phyloP scores from a whole-genome alignment of 1,139 yeast genomes.

The Nakaseomyces sp. region DNA sequence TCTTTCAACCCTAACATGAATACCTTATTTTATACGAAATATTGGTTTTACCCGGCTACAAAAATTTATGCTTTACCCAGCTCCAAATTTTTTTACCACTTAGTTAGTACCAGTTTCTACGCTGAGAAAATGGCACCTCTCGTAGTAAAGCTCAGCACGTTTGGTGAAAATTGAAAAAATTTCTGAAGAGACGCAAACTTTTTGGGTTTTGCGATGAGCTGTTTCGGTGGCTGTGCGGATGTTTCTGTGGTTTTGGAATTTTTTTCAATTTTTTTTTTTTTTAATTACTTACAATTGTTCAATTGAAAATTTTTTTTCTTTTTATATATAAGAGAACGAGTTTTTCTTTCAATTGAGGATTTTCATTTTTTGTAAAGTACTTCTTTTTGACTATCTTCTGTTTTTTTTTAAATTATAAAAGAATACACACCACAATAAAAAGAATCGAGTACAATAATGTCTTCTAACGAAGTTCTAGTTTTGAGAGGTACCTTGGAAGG shows the following conservation, averaged over 20 bases:
- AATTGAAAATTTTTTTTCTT: neutral
- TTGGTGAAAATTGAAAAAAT: constrained; percentile 15
- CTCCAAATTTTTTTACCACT: too few relatives aligned
- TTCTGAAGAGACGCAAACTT: constrained; percentile 9
- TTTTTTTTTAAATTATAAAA: neutral
- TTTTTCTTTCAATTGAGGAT: neutral
- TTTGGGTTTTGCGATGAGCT: constrained; percentile 4
- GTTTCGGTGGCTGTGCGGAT: neutral
- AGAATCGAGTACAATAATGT: constrained; percentile 33
- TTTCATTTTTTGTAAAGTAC: neutral
- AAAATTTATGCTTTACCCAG: too few relatives aligned
- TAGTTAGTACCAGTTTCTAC: neutral
- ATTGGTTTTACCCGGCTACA: neutral
- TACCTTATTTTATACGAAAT: too few relatives aligned
- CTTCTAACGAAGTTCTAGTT: constrained; percentile 82
- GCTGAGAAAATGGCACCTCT: neutral
- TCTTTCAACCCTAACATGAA: too few relatives aligned
- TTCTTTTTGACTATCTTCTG: neutral
- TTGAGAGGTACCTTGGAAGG: constrained; percentile 99
- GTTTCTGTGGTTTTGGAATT: neutral
- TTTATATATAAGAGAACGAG: constrained; percentile 5
- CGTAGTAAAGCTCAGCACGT: constrained; percentile 22
- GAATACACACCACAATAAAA: constrained; percentile 7
- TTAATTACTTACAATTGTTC: neutral
- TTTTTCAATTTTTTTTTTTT: too few relatives aligned